Evolutionary conservation across 2,329 filamentous ascomycete species (phyloP), one percentile per base, ranked within the genome.

Genomic region (Phialocephala subalpina): DNA sequence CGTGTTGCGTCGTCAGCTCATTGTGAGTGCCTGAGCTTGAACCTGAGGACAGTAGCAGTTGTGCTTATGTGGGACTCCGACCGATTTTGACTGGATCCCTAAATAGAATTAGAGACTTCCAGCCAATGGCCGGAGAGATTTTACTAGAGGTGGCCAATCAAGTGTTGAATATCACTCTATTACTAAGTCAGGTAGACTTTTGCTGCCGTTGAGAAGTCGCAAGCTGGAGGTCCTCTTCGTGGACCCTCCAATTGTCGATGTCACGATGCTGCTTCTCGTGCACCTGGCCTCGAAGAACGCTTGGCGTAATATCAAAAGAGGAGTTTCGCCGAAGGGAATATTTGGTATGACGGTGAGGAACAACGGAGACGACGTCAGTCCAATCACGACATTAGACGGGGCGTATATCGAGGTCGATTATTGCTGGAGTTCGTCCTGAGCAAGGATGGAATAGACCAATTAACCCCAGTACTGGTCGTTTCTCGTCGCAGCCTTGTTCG

Each of bases 221-320:
- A 42, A 16, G 40, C 40, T n/a, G 40, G 40, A 42, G 7, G 3
- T 49, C n/a, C 45, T 22, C 20, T n/a, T 16, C 18, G 25, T 12
- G 11, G 25, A 11, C 6, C 11, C 12, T 53, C 49, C 14, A 11
- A 14, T 16, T 53, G 4, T 16, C 25, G 12, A 29, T 29, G 14
- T 18, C 27, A 33, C 22, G 14, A 22, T 33, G 29, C 25, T 18
- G 12, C 25, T 7, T 14, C 49, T 49, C 49, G 49, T 18, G n/a
- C 25, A 22, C 12, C 12, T 33, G 27, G 9, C 22, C 25, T 53
- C 49, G 27, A n/a, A 12, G 18, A 11, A 18, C 18, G 45, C 49
- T 53, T 53, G 49, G 27, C 49, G 20, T 25, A 49, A 49, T 33
- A 33, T 53, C 49, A 53, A 53, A 53, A 53, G 49, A 53, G 49